phyloP scores from a whole-genome alignment of 1,284 basidiomycete species.

The Sanghuangporus weigelae region DNA sequence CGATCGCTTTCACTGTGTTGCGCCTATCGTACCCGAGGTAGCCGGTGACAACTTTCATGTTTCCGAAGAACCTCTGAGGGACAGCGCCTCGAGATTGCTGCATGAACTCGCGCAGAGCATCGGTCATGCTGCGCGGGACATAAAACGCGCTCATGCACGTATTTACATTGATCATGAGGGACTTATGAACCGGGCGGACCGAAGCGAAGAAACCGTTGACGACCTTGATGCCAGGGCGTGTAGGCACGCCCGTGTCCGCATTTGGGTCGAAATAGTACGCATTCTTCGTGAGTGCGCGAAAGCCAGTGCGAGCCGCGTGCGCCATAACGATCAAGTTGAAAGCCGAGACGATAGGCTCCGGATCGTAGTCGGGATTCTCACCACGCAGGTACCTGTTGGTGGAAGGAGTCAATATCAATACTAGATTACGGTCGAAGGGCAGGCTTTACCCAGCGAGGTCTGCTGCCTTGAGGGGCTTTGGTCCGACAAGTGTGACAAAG shows the following conservation, averaged over 20 bases:
- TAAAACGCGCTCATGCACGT: constrained; percentile 73
- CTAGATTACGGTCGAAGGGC: not conserved
- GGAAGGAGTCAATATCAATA: not conserved
- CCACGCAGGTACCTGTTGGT: constrained; percentile 47
- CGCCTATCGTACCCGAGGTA: constrained; percentile 51
- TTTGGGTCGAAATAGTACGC: constrained; percentile 53
- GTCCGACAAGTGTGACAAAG: constrained; percentile 44
- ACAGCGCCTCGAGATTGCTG: constrained; percentile 36
- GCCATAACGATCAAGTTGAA: constrained; percentile 63
- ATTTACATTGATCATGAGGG: constrained; percentile 68
- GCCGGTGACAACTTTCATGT: constrained; percentile 49
- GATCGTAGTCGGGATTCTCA: constrained; percentile 39
- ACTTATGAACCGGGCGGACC: constrained; percentile 61
- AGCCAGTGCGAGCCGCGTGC: constrained; percentile 46
- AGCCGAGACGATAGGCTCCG: constrained; percentile 51
- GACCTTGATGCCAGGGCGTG: constrained; percentile 50
- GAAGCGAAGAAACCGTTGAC: constrained; percentile 67
- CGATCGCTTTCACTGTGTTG: constrained; percentile 45
- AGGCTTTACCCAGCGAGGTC: constrained; percentile 45
- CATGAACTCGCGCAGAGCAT: constrained; percentile 46
- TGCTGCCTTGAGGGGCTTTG: constrained; percentile 38
- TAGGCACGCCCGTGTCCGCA: constrained; percentile 14
- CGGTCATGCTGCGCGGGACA: constrained; percentile 45
- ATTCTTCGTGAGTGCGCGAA: constrained; percentile 51
- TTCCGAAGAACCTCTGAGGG: constrained; percentile 41